Percentiles rank a stretch among this genome's conserved stretches.
phyloP scores from a whole-genome alignment of 257 asterid genomes.

The Nicotiana sylvestris region DNA sequence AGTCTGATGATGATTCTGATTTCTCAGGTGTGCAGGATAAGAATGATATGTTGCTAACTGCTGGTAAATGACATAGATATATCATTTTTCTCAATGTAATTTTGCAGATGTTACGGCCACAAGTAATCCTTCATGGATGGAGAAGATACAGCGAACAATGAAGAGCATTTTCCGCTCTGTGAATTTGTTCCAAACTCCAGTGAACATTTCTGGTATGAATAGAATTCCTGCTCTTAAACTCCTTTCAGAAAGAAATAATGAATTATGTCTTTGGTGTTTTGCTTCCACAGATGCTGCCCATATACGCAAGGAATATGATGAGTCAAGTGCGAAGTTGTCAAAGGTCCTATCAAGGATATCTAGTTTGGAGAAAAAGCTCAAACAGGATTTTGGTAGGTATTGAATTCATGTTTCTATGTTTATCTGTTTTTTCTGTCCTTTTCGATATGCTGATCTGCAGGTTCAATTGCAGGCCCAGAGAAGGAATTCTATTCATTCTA shows the following conservation, averaged over 20 bases:
- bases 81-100: constrained; percentile 22
- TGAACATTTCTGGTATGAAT: constrained; percentile 77
- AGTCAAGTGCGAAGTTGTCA: constrained; percentile 70
- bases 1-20: constrained; percentile 78
- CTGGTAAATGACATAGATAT: background rate
- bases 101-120: constrained; percentile 52
- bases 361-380: constrained; percentile 71
- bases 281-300: constrained; percentile 65
- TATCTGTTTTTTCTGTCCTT: constrained; percentile 1
- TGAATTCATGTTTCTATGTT: background rate
- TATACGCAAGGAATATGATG: constrained; percentile 85
- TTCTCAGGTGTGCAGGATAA: constrained; percentile 48
- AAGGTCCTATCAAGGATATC: constrained; percentile 89
- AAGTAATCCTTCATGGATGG: constrained; percentile 73
- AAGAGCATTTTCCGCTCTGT: constrained; percentile 61
- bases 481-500: constrained; percentile 89
- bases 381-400: constrained; percentile 80
- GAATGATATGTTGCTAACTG: background rate
- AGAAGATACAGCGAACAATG: constrained; percentile 73
- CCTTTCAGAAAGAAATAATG: constrained; percentile 9
- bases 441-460: constrained; percentile 17
- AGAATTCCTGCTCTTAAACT: constrained; percentile 11
- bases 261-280: constrained; percentile 21
- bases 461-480: constrained; percentile 69
- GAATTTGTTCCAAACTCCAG: constrained; percentile 77